phyloP scores from a whole-genome alignment of 192 early-diverging fungal genomes.

The Coemansia sp. region DNA sequence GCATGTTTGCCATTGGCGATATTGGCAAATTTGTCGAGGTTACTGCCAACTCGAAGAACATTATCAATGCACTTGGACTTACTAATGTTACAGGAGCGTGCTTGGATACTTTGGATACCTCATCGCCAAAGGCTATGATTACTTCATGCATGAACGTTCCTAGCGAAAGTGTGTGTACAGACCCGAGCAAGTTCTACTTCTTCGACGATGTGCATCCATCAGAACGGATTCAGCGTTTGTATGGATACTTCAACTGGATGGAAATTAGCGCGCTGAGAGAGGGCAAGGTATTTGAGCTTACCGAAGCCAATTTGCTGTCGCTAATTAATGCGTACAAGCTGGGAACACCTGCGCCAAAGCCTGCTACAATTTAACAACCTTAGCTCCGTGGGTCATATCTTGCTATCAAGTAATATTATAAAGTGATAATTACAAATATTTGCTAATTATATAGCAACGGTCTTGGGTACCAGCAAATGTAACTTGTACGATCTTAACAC shows the following conservation, averaged over 20 bases:
- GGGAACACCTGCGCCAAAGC: conserved; percentile 32
- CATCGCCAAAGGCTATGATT: neutral
- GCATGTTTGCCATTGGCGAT: conserved; percentile 16
- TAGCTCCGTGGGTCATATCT: neutral
- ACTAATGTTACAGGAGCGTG: conserved; percentile 21
- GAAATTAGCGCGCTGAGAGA: neutral
- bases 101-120: conserved; percentile 5
- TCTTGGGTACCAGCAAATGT: neutral
- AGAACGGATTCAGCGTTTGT: conserved; percentile 34
- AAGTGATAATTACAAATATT: neutral
- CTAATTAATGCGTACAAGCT: conserved; percentile 32
- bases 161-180: conserved; percentile 9
- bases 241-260: conserved; percentile 23
- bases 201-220: conserved; percentile 32
- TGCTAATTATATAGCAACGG: conserved; percentile 2
- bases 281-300: conserved; percentile 8
- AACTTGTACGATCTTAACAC: conserved; percentile 11
- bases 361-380: conserved; percentile 7
- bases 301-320: conserved; percentile 19
- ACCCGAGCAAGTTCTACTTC: conserved; percentile 30
- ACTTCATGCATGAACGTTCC: conserved; percentile 4
- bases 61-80: conserved; percentile 24
- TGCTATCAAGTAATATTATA: neutral
- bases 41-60: conserved; percentile 9
- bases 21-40: conserved; percentile 27